Base-by-base conservation (phyloP, 2,329 filamentous ascomycete species). In the Pseudocercospora musae region DNA sequence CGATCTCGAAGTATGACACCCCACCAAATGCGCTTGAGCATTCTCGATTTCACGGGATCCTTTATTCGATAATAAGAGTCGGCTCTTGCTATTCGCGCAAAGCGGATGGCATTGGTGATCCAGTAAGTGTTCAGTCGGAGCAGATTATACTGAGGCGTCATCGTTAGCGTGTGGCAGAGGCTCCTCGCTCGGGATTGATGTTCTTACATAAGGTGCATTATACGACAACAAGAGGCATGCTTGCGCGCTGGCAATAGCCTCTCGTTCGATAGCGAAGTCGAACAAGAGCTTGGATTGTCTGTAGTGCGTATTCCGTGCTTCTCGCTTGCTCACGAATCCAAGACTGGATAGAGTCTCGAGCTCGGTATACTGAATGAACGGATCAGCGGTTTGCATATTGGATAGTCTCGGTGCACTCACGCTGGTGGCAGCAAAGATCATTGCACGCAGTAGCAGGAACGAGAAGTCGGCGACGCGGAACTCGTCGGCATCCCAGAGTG, bases 21-120 rank as follows among this genome's bases (percentile, higher is more conserved):
- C 66, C 66, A 68, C 66, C 66, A 68, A 10, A 68, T 25, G 11
- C 66, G 58, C 42, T 68, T 68, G 37, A 68, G 65, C 15, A 65
- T 40, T 54, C 50, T 62, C 4, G 66, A 63, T 4, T 58, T 50
- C 11, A 60, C 52, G 10, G 66, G 66, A 20, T 68, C 66, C 18
- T 60, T 64, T 23, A 65, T 60, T 11, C 62, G 60, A 42, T 64
- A 53, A 21, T 67, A 68, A 8, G 60, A 65, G 21, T 67, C 59
- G 3, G 66, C 66, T 53, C 65, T 52, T 15, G 62, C 66, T 15
- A 68, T 65, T 15, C 42, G 58, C 15, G 66, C 66, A 46, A 68
- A 68, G 20, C 66, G 66, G 29, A 65, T 65, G 25, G 66, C 66
- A 37, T 66, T 65, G 2, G 66, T 68, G 6, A 68, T 62, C 66